These are phyloP conservation scores for Ramularia endophylla DNA, from an alignment of 2,329 filamentous ascomycete genomes.

Conservation along the genomic window DNA sequence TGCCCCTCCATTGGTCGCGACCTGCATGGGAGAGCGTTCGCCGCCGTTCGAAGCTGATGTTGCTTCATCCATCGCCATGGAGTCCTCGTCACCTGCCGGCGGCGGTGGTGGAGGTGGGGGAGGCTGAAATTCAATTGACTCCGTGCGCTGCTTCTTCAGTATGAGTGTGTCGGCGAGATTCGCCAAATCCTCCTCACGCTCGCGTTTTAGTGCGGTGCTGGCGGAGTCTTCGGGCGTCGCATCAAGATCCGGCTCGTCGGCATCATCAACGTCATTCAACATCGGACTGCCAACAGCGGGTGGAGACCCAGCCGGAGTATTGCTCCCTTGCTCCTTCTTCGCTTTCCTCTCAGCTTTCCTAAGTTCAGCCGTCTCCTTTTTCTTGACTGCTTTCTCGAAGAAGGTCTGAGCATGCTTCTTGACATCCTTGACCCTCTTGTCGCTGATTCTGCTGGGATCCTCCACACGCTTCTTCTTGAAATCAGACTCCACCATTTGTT, in stretches of 20 bases:
- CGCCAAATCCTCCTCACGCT: conserved; percentile 23
- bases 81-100: conserved; percentile 26
- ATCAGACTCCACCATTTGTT: conserved; percentile 86
- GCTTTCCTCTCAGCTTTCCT: conserved; percentile 50
- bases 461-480: conserved; percentile 84
- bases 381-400: conserved; percentile 77
- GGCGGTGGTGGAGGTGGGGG: conserved; percentile 39
- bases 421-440: conserved; percentile 74
- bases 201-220: conserved; percentile 22
- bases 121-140: conserved; percentile 24
- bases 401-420: conserved; percentile 80
- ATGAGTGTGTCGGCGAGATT: conserved; percentile 30
- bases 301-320: conserved; percentile 26
- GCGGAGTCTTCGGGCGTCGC: conserved; percentile 21
- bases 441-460: conserved; percentile 69
- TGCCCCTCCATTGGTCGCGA: conserved; percentile 7
- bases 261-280: conserved; percentile 20
- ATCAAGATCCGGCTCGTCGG: conserved; percentile 7
- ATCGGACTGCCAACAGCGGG: conserved; percentile 16
- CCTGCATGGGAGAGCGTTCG: no score
- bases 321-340: conserved; percentile 20
- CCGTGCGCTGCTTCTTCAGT: conserved; percentile 28
- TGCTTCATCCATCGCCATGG: conserved; percentile 10
- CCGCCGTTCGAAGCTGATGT: conserved; percentile 9
- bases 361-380: conserved; percentile 64